Evolutionary conservation across 352 stramenopile species (phyloP), one percentile per base, ranked within the genome.

Genomic region (Phytopythium montanum): DNA sequence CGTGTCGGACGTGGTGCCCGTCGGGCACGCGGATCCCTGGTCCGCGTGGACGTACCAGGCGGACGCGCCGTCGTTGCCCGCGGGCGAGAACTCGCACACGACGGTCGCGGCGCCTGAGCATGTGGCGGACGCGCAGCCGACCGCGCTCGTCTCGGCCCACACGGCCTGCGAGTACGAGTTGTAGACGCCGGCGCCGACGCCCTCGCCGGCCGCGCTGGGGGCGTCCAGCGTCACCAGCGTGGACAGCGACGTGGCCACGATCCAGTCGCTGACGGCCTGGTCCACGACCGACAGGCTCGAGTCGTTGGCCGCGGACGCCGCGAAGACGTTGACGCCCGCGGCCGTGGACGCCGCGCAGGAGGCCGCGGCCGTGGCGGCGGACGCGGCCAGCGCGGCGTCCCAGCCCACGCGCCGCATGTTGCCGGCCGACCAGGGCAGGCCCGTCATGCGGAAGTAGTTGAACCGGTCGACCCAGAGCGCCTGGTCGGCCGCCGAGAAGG

Each of bases 381-480:
- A 60, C 1, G 65, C 64, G 10, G 77, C 77, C 38, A 90, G 56
- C 3, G 74, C 57, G 19, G 69, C 64, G 46, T 69, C 81, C 81
- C 81, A 92, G 31, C 75, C 75, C n/a, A 92, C 70, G 21, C 74
- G 71, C 23, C 79, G 73, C 79, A 92, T 92, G 56, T 89, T 76
- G 16, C 63, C 68, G 4, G 81, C 81, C 8, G 79, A 72, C 63
- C 73, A 92, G 1, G 81, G 81, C 54, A 90, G 45, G 10, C 71
- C 81, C n/a, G 79, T 81, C 54, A 85, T 85, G 21, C 81, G 81
- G 69, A 92, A 92, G 68, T 82, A 92, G 69, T 89, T 87, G 70
- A 87, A 74, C 16, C 79, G 79, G 51, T 56, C 33, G 33, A 56
- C 34, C 51, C 33, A 45, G 21, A 56, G 54, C 41, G 54, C 54